These are phyloP conservation scores for Lentinula aciculospora DNA, from an alignment of 768 basidiomycete genomes.

Conservation along the genomic window DNA sequence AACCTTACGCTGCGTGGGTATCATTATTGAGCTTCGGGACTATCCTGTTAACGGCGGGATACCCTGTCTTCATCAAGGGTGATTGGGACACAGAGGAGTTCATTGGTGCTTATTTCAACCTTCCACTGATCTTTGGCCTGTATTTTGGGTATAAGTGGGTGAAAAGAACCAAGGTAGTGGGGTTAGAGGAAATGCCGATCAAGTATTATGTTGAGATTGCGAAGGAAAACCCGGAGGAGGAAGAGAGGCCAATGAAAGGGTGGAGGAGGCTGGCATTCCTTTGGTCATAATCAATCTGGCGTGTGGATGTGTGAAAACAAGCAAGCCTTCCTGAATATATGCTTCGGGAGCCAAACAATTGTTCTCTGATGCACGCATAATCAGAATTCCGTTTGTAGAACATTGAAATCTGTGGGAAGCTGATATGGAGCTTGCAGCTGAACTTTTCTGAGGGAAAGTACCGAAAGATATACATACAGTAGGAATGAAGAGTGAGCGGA, in stretches of 20 bases:
- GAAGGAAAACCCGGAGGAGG: slow-evolving; percentile 4
- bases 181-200: slow-evolving; percentile 6
- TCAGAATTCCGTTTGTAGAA: too few relatives aligned
- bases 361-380: too few relatives aligned
- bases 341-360: too few relatives aligned
- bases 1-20: slow-evolving; percentile 25
- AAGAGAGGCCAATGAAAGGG: not conserved
- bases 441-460: too few relatives aligned
- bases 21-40: slow-evolving; percentile 26
- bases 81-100: not conserved
- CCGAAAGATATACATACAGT: too few relatives aligned
- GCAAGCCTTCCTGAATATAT: too few relatives aligned
- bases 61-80: slow-evolving; percentile 21
- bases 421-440: too few relatives aligned
- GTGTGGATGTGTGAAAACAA: too few relatives aligned
- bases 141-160: slow-evolving; percentile 39
- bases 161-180: slow-evolving; percentile 29
- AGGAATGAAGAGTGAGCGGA: too few relatives aligned
- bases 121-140: slow-evolving; percentile 36
- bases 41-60: slow-evolving; percentile 10
- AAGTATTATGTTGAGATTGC: slow-evolving; percentile 4
- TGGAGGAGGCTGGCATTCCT: not conserved
- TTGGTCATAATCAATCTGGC: not conserved
- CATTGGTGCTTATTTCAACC: slow-evolving; percentile 33
- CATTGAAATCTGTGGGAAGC: too few relatives aligned